These are phyloP conservation scores for Penstemon eatonii DNA, from an alignment of 257 asterid species.

Conservation along the genomic window DNA sequence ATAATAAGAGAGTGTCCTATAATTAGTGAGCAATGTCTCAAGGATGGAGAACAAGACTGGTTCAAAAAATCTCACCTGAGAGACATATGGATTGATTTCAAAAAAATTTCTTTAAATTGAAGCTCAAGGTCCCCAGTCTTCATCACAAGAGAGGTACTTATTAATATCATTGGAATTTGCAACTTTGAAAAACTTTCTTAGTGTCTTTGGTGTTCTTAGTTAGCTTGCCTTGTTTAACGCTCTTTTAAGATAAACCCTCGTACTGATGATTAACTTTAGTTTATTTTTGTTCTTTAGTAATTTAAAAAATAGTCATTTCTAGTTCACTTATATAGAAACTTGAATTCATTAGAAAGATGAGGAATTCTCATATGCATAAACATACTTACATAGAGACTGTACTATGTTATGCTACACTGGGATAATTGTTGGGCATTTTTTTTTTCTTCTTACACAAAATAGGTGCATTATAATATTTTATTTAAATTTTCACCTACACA, in stretches of 20 bases:
- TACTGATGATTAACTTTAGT: no score
- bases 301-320: no score
- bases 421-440: neutral
- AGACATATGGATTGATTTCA: conserved; percentile 38
- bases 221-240: no score
- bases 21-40: conserved; percentile 31
- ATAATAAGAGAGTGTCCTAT: conserved; percentile 39
- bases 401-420: no score
- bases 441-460: neutral
- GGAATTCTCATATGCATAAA: no score
- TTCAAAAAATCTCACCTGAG: conserved; percentile 33
- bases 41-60: conserved; percentile 38
- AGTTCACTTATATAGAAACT: no score
- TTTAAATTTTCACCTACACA: neutral
- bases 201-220: no score
- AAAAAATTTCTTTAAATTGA: conserved; percentile 33
- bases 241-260: no score
- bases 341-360: no score
- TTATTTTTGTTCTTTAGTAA: no score
- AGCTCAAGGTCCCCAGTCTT: neutral
- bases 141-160: neutral
- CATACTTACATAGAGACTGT: no score
- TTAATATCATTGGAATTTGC: neutral
- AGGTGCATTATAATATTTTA: neutral
- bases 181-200: neutral